These are phyloP conservation scores for Hypomyces perniciosus DNA, from an alignment of 2,329 filamentous ascomycete genomes.

Conservation along the genomic window DNA sequence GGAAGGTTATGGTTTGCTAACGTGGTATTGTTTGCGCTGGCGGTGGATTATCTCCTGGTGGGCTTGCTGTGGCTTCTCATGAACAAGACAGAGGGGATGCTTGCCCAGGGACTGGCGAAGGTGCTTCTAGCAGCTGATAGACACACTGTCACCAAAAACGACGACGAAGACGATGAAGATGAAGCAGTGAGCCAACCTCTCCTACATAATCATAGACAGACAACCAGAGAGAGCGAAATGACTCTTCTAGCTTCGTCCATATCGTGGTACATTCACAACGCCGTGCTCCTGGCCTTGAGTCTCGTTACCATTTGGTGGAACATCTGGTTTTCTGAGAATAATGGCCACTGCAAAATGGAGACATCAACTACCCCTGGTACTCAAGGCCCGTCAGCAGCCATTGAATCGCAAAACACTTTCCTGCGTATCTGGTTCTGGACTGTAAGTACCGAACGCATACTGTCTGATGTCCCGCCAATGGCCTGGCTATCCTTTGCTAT, in stretches of 20 bases:
- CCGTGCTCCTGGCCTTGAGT: conserved; percentile 26
- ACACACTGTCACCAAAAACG: background rate
- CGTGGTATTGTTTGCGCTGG: conserved; percentile 38
- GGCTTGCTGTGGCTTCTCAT: conserved; percentile 37
- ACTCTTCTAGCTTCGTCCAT: conserved; percentile 14
- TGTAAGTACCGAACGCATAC: conserved; percentile 22
- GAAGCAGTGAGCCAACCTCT: conserved; percentile 6
- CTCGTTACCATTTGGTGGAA: conserved; percentile 41
- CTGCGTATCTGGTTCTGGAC: conserved; percentile 37
- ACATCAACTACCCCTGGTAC: background rate
- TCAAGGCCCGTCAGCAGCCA: background rate
- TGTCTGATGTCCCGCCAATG: conserved; percentile 39
- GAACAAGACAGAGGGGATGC: conserved; percentile 27
- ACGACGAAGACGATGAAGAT: conserved; percentile 23
- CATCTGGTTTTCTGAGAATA: conserved; percentile 36
- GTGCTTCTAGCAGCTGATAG: conserved; percentile 1
- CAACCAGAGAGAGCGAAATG: conserved; percentile 1
- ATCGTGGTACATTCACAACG: conserved; percentile 38
- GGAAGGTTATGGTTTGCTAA: conserved; percentile 39
- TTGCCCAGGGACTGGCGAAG: conserved; percentile 23
- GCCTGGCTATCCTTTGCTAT: conserved; percentile 43
- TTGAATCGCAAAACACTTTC: conserved; percentile 19
- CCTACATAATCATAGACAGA: background rate
- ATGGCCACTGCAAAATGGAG: conserved; percentile 29
- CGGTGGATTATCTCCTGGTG: conserved; percentile 39